Evolutionary conservation across 202 grass and related monocot species (phyloP).

Genomic region (Panicum virgatum): DNA sequence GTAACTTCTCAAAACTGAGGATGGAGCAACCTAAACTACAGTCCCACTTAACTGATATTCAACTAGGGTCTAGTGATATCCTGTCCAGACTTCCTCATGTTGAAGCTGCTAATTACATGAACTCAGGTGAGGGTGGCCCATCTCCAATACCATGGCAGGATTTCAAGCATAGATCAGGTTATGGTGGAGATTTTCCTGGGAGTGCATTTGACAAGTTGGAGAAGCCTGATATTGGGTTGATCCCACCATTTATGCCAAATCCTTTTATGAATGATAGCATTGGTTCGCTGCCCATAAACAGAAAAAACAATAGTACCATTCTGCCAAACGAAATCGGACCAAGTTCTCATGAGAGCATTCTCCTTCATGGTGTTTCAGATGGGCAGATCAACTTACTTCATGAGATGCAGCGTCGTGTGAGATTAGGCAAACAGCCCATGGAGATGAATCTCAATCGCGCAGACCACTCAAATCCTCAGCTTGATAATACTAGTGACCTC

Average conservation of each 20-base stretch:
- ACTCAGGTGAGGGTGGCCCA: conserved; percentile 51
- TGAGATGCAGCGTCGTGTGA: conserved; percentile 51
- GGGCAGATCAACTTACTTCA: conserved; percentile 49
- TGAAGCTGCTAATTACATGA: conserved; percentile 53
- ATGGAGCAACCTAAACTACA: conserved; percentile 69
- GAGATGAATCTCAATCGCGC: conserved; percentile 42
- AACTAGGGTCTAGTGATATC: conserved; percentile 81
- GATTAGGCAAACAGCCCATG: conserved; percentile 49
- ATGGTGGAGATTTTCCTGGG: conserved; percentile 45
- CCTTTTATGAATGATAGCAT: conserved; percentile 60
- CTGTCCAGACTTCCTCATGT: conserved; percentile 56
- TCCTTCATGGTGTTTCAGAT: conserved; percentile 53
- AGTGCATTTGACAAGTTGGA: conserved; percentile 53
- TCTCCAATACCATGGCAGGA: conserved; percentile 48
- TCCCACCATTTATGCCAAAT: conserved; percentile 69
- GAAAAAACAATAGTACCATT: conserved; percentile 45
- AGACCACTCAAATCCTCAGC: conserved; percentile 42
- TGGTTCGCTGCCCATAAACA: conserved; percentile 48
- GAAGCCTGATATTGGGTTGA: conserved; percentile 54
- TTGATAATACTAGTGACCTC: conserved; percentile 40
- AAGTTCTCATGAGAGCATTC: conserved; percentile 46
- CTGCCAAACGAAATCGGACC: conserved; percentile 53
- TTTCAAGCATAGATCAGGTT: conserved; percentile 49
- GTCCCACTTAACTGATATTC: conserved; percentile 86
- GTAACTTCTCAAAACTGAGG: conserved; percentile 68